A percentile compares a stretch with the other conserved stretches of the same genome.
Conservation (phyloP, 2,329 filamentous ascomycete species). For the Capronia epimyces region DNA sequence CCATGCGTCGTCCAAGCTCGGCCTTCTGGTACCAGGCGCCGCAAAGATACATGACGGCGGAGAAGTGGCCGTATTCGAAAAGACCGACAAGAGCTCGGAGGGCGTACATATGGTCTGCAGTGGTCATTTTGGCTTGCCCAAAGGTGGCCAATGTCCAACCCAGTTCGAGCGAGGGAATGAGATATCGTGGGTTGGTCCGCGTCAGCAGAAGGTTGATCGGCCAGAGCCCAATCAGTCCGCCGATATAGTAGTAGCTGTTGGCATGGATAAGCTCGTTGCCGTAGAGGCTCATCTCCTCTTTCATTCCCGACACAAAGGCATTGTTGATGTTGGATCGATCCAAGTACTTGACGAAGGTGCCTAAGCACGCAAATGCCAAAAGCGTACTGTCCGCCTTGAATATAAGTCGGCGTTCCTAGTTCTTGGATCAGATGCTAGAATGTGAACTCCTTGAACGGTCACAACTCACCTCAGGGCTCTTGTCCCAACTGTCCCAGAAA, state of each 20-base stretch:
- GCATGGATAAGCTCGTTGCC: slow-evolving; percentile 38
- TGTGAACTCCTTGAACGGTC: not conserved
- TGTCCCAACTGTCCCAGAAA: slow-evolving; percentile 4
- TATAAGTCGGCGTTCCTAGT: not conserved
- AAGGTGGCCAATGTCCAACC: slow-evolving; percentile 3
- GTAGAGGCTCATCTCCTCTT: slow-evolving; percentile 45
- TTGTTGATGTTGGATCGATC: not conserved
- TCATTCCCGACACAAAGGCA: slow-evolving; percentile 29
- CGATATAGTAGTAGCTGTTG: no score
- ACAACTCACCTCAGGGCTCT: not conserved
- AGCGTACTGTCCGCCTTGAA: not conserved
- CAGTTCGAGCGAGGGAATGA: not conserved
- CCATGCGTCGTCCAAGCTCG: not conserved
- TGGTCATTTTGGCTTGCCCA: not conserved
- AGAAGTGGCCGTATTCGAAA: slow-evolving; percentile 4
- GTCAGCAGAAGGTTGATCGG: not conserved
- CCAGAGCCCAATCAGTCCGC: no score
- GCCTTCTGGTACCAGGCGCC: slow-evolving; percentile 2
- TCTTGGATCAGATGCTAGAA: not conserved
- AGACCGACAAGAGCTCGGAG: not conserved
- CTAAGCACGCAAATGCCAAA: slow-evolving; percentile 2
- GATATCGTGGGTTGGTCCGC: not conserved
- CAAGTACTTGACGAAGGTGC: slow-evolving; percentile 3
- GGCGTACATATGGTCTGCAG: not conserved
- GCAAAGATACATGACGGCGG: slow-evolving; percentile 1